These are phyloP conservation scores for Globisporangium perplexum DNA, from an alignment of 352 stramenopile genomes.

Conservation along the genomic window DNA sequence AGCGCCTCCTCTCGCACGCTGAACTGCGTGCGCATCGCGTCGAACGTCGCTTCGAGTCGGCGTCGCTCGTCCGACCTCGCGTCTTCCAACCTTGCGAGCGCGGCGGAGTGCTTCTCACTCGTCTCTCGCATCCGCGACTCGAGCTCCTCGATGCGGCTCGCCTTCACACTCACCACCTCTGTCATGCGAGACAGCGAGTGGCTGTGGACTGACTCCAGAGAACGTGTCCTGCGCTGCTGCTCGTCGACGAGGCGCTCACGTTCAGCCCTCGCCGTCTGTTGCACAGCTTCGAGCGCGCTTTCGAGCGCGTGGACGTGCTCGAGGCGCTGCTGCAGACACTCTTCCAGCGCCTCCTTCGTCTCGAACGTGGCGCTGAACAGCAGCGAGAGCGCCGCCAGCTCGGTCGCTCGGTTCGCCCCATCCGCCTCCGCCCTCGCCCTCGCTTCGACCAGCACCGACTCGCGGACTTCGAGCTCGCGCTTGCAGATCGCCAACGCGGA, in stretches of 20 bases:
- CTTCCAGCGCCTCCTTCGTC: background rate
- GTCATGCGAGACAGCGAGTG: constrained; percentile 29
- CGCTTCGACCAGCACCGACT: background rate
- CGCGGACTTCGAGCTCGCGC: background rate
- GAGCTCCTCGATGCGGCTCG: constrained; percentile 23
- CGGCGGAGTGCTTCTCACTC: background rate
- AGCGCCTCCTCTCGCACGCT: constrained; percentile 29
- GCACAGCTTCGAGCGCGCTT: background rate
- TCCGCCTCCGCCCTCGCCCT: background rate
- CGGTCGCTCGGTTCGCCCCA: background rate
- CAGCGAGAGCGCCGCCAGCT: constrained; percentile 2
- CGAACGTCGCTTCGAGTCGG: constrained; percentile 9
- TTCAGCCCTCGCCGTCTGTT: background rate
- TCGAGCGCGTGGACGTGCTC: constrained; percentile 12
- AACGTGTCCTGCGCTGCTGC: constrained; percentile 4
- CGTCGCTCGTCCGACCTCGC: constrained; percentile 11
- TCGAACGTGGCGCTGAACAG: constrained; percentile 8
- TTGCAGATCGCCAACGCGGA: background rate
- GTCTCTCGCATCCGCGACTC: constrained; percentile 15
- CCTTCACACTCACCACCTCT: constrained; percentile 31
- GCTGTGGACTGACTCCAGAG: constrained; percentile 14
- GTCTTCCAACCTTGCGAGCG: background rate
- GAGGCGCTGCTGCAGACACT: constrained; percentile 7
- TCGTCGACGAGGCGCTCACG: constrained; percentile 1
- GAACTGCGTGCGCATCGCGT: constrained; percentile 16